phyloP scores from a whole-genome alignment of 1,284 basidiomycete species.

The Kalmanozyma brasiliensis region DNA sequence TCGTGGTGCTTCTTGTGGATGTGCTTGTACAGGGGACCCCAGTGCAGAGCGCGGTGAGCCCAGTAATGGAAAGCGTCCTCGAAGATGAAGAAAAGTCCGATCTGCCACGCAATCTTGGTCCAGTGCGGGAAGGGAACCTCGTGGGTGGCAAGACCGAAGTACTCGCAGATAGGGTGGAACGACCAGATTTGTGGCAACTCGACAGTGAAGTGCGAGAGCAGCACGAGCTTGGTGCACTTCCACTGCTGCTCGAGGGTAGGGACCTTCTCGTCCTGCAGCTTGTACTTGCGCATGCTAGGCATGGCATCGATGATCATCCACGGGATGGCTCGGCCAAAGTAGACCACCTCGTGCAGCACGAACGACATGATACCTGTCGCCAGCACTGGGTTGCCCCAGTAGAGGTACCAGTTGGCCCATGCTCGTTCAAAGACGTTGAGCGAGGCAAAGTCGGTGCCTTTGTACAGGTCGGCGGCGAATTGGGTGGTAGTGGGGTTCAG shows the following conservation, averaged over 20 bases:
- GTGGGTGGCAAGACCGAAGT: constrained; percentile 89
- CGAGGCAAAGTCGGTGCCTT: constrained; percentile 48
- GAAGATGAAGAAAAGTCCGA: constrained; percentile 92
- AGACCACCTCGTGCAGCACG: constrained; percentile 91
- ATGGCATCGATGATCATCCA: constrained; percentile 96
- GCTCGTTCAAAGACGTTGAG: constrained; percentile 60
- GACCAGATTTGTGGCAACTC: constrained; percentile 95
- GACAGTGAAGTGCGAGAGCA: constrained; percentile 95
- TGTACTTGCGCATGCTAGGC: constrained; percentile 93
- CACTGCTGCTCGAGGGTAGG: constrained; percentile 86
- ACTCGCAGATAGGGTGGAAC: constrained; percentile 92
- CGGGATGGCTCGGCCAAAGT: constrained; percentile 93
- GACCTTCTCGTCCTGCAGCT: constrained; percentile 84
- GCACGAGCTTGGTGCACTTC: constrained; percentile 94
- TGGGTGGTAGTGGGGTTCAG: constrained; percentile 44
- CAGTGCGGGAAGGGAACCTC: constrained; percentile 85
- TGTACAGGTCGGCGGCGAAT: constrained; percentile 69
- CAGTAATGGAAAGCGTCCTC: constrained; percentile 88
- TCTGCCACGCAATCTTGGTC: constrained; percentile 74
- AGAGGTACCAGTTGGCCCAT: constrained; percentile 69
- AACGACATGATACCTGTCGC: constrained; percentile 96
- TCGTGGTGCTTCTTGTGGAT: constrained; percentile 96
- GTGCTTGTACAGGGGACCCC: constrained; percentile 90
- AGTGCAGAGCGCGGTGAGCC: constrained; percentile 90
- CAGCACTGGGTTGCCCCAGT: constrained; percentile 81